These are phyloP conservation scores for Metschnikowia peoriensis DNA, from an alignment of 805 yeast species.

Conservation along the genomic window DNA sequence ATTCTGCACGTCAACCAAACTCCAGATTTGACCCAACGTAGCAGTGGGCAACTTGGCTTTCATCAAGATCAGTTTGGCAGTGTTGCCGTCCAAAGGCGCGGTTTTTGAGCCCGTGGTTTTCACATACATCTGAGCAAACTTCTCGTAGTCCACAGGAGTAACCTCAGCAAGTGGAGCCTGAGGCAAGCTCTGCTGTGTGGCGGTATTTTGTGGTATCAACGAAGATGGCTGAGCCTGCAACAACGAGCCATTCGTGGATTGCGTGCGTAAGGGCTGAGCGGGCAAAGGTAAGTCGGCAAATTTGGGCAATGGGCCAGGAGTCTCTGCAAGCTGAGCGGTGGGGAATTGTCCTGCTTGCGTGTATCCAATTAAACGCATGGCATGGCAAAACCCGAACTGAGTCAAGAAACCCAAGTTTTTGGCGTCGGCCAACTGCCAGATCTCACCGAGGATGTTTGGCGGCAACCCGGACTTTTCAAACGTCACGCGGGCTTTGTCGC, in stretches of 20 bases:
- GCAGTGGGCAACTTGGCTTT: slow-evolving; percentile 84
- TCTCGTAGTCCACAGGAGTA: slow-evolving; percentile 55
- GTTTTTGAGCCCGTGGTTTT: slow-evolving; percentile 56
- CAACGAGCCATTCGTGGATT: slow-evolving; percentile 37
- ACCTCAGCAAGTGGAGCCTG: slow-evolving; percentile 35
- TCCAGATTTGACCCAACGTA: slow-evolving; percentile 85
- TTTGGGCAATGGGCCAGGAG: slow-evolving; percentile 64
- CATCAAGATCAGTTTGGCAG: slow-evolving; percentile 80
- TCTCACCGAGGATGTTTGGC: slow-evolving; percentile 75
- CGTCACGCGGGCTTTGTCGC: slow-evolving; percentile 78
- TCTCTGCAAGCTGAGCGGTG: slow-evolving; percentile 49
- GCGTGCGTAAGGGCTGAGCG: slow-evolving; percentile 28
- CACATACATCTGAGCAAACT: slow-evolving; percentile 70
- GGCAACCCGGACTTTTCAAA: slow-evolving; percentile 85
- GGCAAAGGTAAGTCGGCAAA: slow-evolving; percentile 39
- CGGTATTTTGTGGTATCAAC: slow-evolving; percentile 32
- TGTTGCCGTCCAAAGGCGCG: slow-evolving; percentile 67
- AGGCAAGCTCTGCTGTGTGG: slow-evolving; percentile 31
- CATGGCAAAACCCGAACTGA: slow-evolving; percentile 76
- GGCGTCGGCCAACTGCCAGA: slow-evolving; percentile 95
- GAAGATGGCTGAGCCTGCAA: slow-evolving; percentile 42
- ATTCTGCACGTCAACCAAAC: slow-evolving; percentile 72
- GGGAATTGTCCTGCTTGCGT: slow-evolving; percentile 70
- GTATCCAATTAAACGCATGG: slow-evolving; percentile 86
- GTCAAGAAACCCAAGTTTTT: slow-evolving; percentile 81